Conservation (phyloP, 139 green algal species). For the Volvox africanus region DNA sequence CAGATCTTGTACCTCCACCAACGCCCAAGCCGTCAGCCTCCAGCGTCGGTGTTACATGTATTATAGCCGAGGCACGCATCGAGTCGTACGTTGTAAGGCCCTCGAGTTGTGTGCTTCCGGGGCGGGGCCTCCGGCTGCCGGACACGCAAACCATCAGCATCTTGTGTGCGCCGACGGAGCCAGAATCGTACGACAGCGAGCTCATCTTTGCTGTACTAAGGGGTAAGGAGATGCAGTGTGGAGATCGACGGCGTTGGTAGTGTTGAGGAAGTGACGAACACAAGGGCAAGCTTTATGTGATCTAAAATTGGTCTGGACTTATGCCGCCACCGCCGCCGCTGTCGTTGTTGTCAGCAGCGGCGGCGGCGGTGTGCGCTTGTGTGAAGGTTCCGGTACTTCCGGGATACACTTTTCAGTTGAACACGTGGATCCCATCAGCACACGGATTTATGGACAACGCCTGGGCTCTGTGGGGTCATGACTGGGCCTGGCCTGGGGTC, state of each 20-base stretch:
- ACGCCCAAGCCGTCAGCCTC: neutral
- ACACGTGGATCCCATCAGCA: too few species aligned
- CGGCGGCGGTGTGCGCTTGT: too few species aligned
- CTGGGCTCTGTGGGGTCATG: too few species aligned
- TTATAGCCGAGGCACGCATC: slow-evolving; percentile 51
- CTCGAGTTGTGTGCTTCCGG: slow-evolving; percentile 43
- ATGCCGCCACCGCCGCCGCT: too few species aligned
- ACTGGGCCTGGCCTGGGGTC: too few species aligned
- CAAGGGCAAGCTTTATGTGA: slow-evolving; percentile 47
- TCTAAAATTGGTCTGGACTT: slow-evolving; percentile 1
- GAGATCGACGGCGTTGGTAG: slow-evolving; percentile 48
- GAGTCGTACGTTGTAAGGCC: slow-evolving; percentile 57
- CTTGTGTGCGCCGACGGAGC: slow-evolving; percentile 53
- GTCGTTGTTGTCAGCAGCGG: neutral
- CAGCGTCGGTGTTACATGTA: neutral
- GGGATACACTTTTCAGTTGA: too few species aligned
- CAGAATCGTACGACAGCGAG: slow-evolving; percentile 13
- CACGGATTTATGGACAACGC: too few species aligned
- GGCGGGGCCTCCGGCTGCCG: slow-evolving; percentile 52
- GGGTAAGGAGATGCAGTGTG: slow-evolving; percentile 47
- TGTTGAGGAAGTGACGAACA: slow-evolving; percentile 61
- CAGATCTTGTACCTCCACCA: slow-evolving; percentile 13
- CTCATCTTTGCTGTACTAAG: slow-evolving; percentile 54
- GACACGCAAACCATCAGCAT: slow-evolving; percentile 50
- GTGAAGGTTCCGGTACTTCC: too few species aligned